Evolutionary conservation across 768 basidiomycete species (phyloP), one percentile per base, ranked within the genome.

Genomic region (Lactarius vividus): DNA sequence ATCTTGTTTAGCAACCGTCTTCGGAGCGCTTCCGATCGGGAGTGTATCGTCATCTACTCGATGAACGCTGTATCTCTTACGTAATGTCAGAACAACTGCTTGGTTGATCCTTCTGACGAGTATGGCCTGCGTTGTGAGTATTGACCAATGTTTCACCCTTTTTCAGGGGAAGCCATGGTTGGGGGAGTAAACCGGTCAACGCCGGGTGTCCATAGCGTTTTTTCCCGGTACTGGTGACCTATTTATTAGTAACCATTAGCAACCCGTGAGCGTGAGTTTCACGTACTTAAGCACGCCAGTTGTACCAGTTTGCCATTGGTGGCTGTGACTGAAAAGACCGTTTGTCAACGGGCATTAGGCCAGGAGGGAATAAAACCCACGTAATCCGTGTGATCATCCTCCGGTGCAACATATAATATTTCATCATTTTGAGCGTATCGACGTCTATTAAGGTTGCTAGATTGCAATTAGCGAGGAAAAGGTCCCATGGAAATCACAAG

Each of bases 201-300:
- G 94, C 96, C 4, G 96, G 96, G 74, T 98, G 96, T 0, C 92
- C 95, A 71, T 98, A 98, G 49, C 96, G 87, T 58, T 92, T 81
- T 75, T 96, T 94, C 11, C 94, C 94, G n/a, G 95, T 97, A 74
- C 92, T 94, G 67, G 39, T 44, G 52, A 33, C 16, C 49, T 29
- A 59, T 67, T 23, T 37, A 31, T 23, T 40, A 31, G 33, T 46
- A 20, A 15, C 28, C 13, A 16, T 15, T 26, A 28, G 13, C 57
- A 23, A 53, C 40, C 6, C 28, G 28, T 37, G 59, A 56, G 71
- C 31, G 28, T 39, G 59, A 57, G 71, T 80, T 70, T 39, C 42
- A 59, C 66, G 40, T 74, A 93, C 92, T 96, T 96, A 16, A 98
- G 80, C 26, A 98, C 93, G 0, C 96, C 96, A n/a, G 53, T 83